Evolutionary conservation across 2,329 filamentous ascomycete species (phyloP).

Genomic region (Geosmithia morbida): DNA sequence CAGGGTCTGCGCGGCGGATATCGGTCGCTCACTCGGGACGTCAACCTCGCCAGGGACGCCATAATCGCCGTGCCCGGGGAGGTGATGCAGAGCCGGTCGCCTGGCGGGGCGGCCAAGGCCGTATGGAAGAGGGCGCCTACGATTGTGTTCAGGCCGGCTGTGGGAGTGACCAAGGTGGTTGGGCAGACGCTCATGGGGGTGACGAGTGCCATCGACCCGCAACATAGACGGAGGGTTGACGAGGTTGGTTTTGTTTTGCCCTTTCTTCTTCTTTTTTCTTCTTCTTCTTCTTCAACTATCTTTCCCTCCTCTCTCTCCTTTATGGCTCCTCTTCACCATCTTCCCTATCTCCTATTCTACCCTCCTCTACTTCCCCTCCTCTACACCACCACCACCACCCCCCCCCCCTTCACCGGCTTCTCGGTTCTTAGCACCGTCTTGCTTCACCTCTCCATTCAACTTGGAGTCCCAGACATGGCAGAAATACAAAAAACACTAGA

Average conservation of each 20-base stretch:
- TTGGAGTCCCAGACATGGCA: too few relatives aligned
- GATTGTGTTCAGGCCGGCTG: conserved; percentile 77
- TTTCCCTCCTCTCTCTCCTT: neutral
- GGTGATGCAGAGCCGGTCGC: conserved; percentile 72
- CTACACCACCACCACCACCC: too few relatives aligned
- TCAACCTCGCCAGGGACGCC: conserved; percentile 76
- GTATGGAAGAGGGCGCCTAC: conserved; percentile 78
- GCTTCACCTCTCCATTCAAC: too few relatives aligned
- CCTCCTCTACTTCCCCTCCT: too few relatives aligned
- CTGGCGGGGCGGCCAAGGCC: conserved; percentile 64
- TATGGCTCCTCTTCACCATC: too few relatives aligned
- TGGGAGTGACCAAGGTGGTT: conserved; percentile 79
- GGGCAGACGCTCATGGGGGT: conserved; percentile 84
- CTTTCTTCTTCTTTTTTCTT: neutral
- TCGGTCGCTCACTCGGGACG: conserved; percentile 67
- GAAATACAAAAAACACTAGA: conserved; percentile 34
- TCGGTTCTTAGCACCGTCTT: too few relatives aligned
- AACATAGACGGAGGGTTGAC: conserved; percentile 66
- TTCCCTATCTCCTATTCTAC: too few relatives aligned
- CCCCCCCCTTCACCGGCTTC: too few relatives aligned
- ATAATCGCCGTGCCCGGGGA: conserved; percentile 91
- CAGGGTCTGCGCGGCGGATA: conserved; percentile 78
- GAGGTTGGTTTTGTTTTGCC: conserved; percentile 52
- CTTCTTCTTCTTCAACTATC: too few relatives aligned
- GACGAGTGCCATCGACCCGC: conserved; percentile 78